Percentiles rank a stretch among this genome's conserved stretches.
These are phyloP conservation scores for Talaromyces pinophilus DNA, from an alignment of 2,329 filamentous ascomycete genomes.

Conservation along the genomic window DNA sequence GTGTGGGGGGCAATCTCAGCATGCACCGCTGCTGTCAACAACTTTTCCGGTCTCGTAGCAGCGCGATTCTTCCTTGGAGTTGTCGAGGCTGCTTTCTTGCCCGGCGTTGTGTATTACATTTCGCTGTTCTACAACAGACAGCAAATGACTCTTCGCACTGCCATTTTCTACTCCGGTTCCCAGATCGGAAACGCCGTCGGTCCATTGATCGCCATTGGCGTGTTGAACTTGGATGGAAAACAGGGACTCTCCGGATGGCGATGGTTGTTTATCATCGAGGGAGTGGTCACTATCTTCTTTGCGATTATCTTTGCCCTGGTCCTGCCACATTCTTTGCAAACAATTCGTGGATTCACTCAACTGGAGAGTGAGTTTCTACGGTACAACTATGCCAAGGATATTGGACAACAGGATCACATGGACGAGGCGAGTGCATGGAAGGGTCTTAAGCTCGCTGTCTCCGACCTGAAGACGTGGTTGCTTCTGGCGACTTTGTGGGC, in stretches of 20 bases:
- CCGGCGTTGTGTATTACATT: slow-evolving; percentile 66
- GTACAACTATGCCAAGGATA: slow-evolving; percentile 41
- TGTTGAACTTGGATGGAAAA: slow-evolving; percentile 40
- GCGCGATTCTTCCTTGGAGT: slow-evolving; percentile 56
- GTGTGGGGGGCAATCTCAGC: slow-evolving; percentile 21
- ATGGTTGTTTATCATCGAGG: slow-evolving; percentile 56
- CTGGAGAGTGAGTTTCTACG: slow-evolving; percentile 45
- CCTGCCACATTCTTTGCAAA: slow-evolving; percentile 56
- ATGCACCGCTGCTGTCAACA: slow-evolving; percentile 14
- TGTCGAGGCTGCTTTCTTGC: slow-evolving; percentile 67
- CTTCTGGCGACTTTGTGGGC: slow-evolving; percentile 37
- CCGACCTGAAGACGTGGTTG: slow-evolving; percentile 42
- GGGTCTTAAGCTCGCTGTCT: slow-evolving; percentile 35
- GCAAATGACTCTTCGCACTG: slow-evolving; percentile 26
- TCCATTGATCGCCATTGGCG: slow-evolving; percentile 42
- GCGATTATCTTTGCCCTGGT: slow-evolving; percentile 57
- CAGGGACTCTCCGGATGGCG: slow-evolving; percentile 46
- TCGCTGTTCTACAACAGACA: slow-evolving; percentile 65
- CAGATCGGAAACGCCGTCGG: slow-evolving; percentile 46
- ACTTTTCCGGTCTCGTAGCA: slow-evolving; percentile 18
- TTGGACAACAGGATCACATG: slow-evolving; percentile 24
- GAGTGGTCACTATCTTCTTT: slow-evolving; percentile 42
- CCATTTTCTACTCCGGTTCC: slow-evolving; percentile 49
- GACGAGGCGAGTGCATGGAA: slow-evolving; percentile 31
- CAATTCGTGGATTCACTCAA: slow-evolving; percentile 40